These are phyloP conservation scores for Paramarasmius palmivorus DNA, from an alignment of 1,284 basidiomycete genomes.

Conservation along the genomic window DNA sequence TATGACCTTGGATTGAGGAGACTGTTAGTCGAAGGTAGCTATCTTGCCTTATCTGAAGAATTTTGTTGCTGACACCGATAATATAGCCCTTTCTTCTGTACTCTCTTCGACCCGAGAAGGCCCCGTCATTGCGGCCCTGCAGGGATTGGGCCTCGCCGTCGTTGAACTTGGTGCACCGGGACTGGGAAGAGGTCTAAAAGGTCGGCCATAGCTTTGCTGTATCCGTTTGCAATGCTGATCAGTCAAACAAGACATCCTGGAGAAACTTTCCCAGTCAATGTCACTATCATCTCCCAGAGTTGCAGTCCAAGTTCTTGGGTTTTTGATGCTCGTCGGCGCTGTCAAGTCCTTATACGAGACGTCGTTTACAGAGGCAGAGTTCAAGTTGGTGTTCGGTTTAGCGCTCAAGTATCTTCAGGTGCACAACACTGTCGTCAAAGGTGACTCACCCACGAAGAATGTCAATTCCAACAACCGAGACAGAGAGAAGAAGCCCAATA, in stretches of 20 bases:
- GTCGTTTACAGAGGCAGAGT: conserved; percentile 93
- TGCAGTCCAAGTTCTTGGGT: conserved; percentile 94
- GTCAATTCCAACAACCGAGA: conserved; percentile 18
- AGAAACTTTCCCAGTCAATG: conserved; percentile 93
- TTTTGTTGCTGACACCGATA: conserved; percentile 53
- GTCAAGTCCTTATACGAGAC: conserved; percentile 73
- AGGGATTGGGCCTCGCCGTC: conserved; percentile 86
- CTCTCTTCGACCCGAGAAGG: conserved; percentile 64
- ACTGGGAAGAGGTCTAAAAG: too few relatives aligned
- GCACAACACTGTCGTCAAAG: conserved; percentile 72
- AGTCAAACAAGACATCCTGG: conserved; percentile 77
- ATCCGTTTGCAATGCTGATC: conserved; percentile 73
- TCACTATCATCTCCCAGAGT: conserved; percentile 80
- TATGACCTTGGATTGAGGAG: conserved; percentile 74
- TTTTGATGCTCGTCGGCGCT: conserved; percentile 88
- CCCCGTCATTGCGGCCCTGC: conserved; percentile 87
- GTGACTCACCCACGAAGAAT: neutral
- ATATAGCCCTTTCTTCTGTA: neutral
- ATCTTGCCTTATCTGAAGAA: too few relatives aligned
- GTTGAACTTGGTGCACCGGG: conserved; percentile 57
- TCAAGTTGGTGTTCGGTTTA: conserved; percentile 93
- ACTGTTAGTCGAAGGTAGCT: conserved; percentile 67
- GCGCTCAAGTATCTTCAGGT: conserved; percentile 94
- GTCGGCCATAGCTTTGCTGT: too few relatives aligned
- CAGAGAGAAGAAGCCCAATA: conserved; percentile 23